Conservation (phyloP, 805 yeast species). For the Vanderwaltozyma yarrowii region DNA sequence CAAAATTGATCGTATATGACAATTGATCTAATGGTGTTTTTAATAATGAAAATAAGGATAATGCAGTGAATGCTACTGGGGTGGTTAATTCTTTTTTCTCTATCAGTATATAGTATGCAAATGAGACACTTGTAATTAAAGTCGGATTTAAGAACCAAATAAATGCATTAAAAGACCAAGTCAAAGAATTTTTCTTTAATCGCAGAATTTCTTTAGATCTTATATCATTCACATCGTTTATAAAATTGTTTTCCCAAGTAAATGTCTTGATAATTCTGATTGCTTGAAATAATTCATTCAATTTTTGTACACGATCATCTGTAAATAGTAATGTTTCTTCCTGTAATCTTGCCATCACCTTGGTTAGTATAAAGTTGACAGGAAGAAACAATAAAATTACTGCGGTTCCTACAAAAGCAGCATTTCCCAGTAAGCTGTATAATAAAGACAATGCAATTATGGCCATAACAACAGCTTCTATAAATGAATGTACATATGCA, state of each 20-base stretch:
- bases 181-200: constrained; percentile 46
- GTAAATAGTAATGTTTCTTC: constrained; percentile 66
- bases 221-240: constrained; percentile 53
- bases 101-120: constrained; percentile 67
- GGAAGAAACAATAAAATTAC: constrained; percentile 62
- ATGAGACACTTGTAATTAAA: constrained; percentile 67
- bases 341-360: constrained; percentile 53
- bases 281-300: constrained; percentile 85
- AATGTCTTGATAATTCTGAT: constrained; percentile 89
- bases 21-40: constrained; percentile 84
- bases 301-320: constrained; percentile 82
- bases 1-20: constrained; percentile 77
- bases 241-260: constrained; percentile 90
- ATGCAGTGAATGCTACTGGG: constrained; percentile 88
- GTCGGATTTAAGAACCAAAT: constrained; percentile 82
- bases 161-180: constrained; percentile 59
- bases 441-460: constrained; percentile 55
- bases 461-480: constrained; percentile 63
- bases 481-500: constrained; percentile 80
- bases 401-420: constrained; percentile 74
- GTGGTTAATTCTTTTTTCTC: constrained; percentile 68
- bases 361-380: constrained; percentile 56
- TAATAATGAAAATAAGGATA: constrained; percentile 75
- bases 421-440: constrained; percentile 68
- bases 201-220: constrained; percentile 63